Base-by-base conservation (phyloP, 495 filamentous ascomycete genomes). In the Viridothelium virens region DNA sequence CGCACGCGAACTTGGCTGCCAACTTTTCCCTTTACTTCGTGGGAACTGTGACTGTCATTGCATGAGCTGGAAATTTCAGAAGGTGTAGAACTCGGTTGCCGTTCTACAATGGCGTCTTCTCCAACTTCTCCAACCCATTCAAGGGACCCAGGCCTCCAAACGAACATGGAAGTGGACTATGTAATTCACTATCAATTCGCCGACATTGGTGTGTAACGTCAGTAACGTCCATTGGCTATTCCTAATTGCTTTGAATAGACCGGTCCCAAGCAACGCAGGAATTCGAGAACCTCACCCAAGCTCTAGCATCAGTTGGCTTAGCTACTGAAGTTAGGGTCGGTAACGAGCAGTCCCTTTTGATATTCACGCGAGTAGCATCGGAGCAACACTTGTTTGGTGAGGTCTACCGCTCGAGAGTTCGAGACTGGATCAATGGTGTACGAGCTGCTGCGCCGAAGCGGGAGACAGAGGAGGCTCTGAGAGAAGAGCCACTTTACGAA, bases 341-440 rank as follows among this genome's bases (percentile, higher is more conserved):
- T 36, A 86, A 89, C 66, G 85, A 87, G 16, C 81, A 83, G 56
- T 91, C 90, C 4, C 77, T 97, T 46, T 79, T 98, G 50, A 80
- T 98, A 62, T 97, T 97, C 74, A 82, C 90, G 70, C 87, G 88
- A 71, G 85, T 92, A 16, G 85, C 85, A 61, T 90, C 88, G 2
- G 79, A 86, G 47, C 76, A 82, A 66, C 82, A 87, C 65, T 77
- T 92, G 62, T 76, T 79, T 65, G 77, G 76, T 37, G 78, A 80
- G 62, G 74, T 82, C 38, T 81, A 81, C 70, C 73, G 79, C 34
- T 89, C 87, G 11, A 81, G 94, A 62, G 87, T 97, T 59, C 91
- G 91, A 72, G 95, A 98, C 79, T 98, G 94, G 94, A 87, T 97
- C 36, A 89, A 92, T 77, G 91, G 94, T 39, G 88, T 97, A 46